These are phyloP conservation scores for Adansonia madagascariensis DNA, from an alignment of 441 rosid species.

Conservation along the genomic window DNA sequence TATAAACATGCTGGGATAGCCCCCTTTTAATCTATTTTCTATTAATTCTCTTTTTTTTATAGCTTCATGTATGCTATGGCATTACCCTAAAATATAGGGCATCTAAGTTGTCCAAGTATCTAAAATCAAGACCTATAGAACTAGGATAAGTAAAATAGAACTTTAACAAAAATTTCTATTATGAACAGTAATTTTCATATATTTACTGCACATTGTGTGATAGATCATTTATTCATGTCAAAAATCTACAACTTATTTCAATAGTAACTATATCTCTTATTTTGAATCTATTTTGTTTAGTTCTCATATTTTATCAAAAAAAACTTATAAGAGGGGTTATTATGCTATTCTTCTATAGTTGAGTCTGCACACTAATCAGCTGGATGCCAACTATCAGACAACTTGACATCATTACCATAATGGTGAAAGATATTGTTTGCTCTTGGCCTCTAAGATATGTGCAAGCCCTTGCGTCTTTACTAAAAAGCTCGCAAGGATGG, in stretches of 20 bases:
- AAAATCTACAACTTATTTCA: background rate
- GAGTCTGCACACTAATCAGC: background rate
- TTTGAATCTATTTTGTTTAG: background rate
- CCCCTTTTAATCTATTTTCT: background rate
- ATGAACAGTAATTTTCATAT: background rate
- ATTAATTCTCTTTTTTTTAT: background rate
- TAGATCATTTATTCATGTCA: background rate
- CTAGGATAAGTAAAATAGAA: background rate
- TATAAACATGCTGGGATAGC: background rate
- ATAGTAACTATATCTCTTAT: background rate
- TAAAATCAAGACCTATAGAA: background rate
- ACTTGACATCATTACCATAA: background rate
- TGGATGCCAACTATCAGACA: background rate
- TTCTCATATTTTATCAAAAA: background rate
- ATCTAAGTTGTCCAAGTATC: background rate
- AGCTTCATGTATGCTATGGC: background rate
- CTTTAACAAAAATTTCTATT: background rate
- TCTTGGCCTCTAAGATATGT: slow-evolving; percentile 5
- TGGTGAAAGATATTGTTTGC: background rate
- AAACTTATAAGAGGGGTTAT: background rate
- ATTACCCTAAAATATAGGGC: background rate
- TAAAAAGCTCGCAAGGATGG: background rate
- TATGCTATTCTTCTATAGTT: background rate
- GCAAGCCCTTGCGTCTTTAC: background rate
- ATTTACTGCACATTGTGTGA: background rate